These are phyloP conservation scores for Physcomitrium patens DNA, from an alignment of 225 moss, liverwort and hornwort genomes.

Conservation along the genomic window DNA sequence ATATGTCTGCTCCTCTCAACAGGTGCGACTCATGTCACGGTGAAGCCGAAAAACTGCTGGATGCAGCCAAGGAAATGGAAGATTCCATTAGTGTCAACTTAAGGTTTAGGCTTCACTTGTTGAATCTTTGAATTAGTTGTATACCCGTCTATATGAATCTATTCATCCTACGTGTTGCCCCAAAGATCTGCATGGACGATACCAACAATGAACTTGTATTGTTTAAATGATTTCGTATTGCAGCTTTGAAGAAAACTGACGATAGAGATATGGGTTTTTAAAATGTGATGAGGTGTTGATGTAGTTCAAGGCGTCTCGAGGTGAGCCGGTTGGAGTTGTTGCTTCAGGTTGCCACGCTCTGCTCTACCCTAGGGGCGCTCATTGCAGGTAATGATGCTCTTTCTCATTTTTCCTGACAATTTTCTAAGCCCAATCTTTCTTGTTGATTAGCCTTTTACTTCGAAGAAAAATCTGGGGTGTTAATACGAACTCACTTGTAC, in stretches of 20 bases:
- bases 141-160: not conserved
- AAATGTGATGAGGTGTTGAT: constrained; percentile 27
- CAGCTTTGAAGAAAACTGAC: not conserved
- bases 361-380: constrained; percentile 94
- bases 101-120: constrained; percentile 54
- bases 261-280: not conserved
- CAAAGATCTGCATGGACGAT: no score
- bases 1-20: constrained; percentile 15
- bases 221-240: not conserved
- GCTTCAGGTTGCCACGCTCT: constrained; percentile 97
- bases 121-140: constrained; percentile 12
- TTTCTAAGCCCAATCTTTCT: not conserved
- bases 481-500: no score
- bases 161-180: not conserved
- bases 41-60: constrained; percentile 89
- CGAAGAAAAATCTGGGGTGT: no score
- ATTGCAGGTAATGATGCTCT: constrained; percentile 70
- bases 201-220: not conserved
- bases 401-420: not conserved
- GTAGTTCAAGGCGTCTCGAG: constrained; percentile 95
- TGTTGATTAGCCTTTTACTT: no score
- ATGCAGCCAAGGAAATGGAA: constrained; percentile 97
- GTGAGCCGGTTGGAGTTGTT: constrained; percentile 96
- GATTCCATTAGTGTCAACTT: constrained; percentile 95
- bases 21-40: constrained; percentile 98